These are phyloP conservation scores for Geotrichum cucujoidarum DNA, from an alignment of 1,139 yeast species.

Conservation along the genomic window DNA sequence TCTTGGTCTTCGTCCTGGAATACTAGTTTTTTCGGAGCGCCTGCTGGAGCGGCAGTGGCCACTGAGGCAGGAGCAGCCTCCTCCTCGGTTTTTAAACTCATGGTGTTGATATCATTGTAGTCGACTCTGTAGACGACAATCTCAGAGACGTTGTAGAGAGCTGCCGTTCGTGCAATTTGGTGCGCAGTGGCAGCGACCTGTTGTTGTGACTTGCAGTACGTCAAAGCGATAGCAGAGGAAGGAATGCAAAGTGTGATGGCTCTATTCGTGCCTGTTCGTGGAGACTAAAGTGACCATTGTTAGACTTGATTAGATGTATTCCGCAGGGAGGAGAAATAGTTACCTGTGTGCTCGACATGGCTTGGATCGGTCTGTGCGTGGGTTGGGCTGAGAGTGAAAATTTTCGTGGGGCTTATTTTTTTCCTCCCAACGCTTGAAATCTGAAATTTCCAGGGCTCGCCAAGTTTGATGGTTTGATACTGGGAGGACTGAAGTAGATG, in stretches of 20 bases:
- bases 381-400: too few relatives aligned
- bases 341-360: too few relatives aligned
- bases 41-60: not conserved
- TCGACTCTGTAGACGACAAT: conserved; percentile 52
- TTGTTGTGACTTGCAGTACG: conserved; percentile 59
- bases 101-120: not conserved
- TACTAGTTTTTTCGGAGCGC: not conserved
- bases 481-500: too few relatives aligned
- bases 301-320: too few relatives aligned
- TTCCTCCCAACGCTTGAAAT: too few relatives aligned
- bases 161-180: conserved; percentile 73
- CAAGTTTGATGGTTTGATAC: too few relatives aligned
- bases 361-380: too few relatives aligned
- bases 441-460: too few relatives aligned
- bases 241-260: conserved; percentile 51
- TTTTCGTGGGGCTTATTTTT: too few relatives aligned
- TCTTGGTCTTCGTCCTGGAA: not conserved
- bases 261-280: conserved; percentile 6
- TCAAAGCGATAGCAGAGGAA: conserved; percentile 48
- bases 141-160: conserved; percentile 65
- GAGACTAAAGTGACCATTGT: too few relatives aligned
- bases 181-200: conserved; percentile 71
- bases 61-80: not conserved
- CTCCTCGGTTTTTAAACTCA: conserved; percentile 1
- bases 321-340: too few relatives aligned